Conservation (phyloP, 1,139 yeast species). For the Insectozyma bohioensis region DNA sequence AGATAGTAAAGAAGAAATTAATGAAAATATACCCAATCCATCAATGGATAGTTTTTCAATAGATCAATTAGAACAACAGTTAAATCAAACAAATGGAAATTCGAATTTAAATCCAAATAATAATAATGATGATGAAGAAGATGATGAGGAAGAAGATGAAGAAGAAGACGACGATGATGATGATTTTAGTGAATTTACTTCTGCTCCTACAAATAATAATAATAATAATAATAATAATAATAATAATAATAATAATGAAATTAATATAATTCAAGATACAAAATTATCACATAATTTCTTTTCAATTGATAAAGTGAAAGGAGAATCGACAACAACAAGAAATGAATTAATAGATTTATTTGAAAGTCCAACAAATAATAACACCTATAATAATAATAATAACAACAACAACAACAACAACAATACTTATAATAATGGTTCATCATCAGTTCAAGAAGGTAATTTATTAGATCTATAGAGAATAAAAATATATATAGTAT, state of each 20-base stretch:
- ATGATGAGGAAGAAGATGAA: slow-evolving; percentile 4
- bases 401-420: not conserved
- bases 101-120: no score
- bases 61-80: slow-evolving; percentile 10
- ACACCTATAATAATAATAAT: no score
- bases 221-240: slow-evolving; percentile 6
- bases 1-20: no score
- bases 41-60: slow-evolving; percentile 2
- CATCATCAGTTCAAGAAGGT: slow-evolving; percentile 1
- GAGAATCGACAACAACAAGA: slow-evolving; percentile 1
- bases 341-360: slow-evolving; percentile 10
- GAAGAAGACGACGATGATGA: slow-evolving; percentile 14
- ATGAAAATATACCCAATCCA: not conserved
- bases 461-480: slow-evolving; percentile 14
- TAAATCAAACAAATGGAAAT: slow-evolving; percentile 4
- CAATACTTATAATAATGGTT: slow-evolving; percentile 1
- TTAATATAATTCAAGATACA: slow-evolving; percentile 6
- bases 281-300: slow-evolving; percentile 11
- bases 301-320: slow-evolving; percentile 10
- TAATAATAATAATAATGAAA: slow-evolving; percentile 4
- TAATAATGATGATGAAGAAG: not conserved
- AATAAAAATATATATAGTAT: not conserved
- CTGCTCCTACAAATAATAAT: slow-evolving; percentile 13
- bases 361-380: no score
- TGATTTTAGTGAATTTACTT: slow-evolving; percentile 21